Evolutionary conservation across 495 filamentous ascomycete species (phyloP).

Genomic region (Penicillium fimorum): DNA sequence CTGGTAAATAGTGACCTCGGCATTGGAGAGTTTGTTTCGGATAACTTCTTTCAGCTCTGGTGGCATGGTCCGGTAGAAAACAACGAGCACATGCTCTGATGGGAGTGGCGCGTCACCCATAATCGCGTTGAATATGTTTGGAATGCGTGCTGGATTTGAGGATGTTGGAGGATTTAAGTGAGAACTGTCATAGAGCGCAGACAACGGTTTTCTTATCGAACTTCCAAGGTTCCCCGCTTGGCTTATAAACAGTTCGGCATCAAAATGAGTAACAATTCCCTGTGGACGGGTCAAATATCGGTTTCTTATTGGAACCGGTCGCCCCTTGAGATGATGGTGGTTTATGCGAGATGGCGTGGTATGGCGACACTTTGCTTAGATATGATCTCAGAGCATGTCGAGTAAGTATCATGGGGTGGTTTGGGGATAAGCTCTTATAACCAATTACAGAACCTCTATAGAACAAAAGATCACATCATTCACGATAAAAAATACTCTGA

Average conservation of each 20-base stretch:
- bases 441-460: too few species aligned
- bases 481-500: not conserved
- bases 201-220: not conserved
- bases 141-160: not conserved
- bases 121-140: not conserved
- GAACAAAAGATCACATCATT: not conserved
- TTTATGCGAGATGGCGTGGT: slow-evolving; percentile 4
- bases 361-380: slow-evolving; percentile 6
- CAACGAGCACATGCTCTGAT: slow-evolving; percentile 41
- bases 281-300: not conserved
- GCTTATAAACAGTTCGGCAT: not conserved
- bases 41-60: slow-evolving; percentile 41
- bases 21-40: slow-evolving; percentile 48
- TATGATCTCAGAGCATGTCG: not conserved
- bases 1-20: slow-evolving; percentile 43
- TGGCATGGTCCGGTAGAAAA: slow-evolving; percentile 42
- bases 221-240: slow-evolving; percentile 8
- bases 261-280: not conserved
- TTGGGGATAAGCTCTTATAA: not conserved
- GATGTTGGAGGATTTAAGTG: not conserved
- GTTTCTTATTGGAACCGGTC: not conserved
- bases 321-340: not conserved
- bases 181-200: not conserved
- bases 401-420: not conserved
- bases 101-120: slow-evolving; percentile 39